A percentile compares a stretch with the other conserved stretches of the same genome.
Evolutionary conservation across 2,329 filamentous ascomycete genomes (phyloP).

Genomic region (Colletotrichum caudatum): DNA sequence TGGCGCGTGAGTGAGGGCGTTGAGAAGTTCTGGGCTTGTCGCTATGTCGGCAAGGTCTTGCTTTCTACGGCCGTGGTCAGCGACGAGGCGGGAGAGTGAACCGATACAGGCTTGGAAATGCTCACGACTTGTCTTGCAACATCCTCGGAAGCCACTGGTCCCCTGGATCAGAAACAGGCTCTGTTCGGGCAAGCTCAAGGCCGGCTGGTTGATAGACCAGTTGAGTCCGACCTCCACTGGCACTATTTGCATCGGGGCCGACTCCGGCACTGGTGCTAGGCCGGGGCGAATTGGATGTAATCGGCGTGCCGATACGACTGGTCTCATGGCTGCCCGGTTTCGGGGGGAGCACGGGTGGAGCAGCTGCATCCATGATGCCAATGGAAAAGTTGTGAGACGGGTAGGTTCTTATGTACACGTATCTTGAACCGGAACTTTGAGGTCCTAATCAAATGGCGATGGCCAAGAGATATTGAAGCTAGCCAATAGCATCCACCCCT

Average conservation of each 20-base stretch:
- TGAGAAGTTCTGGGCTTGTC: conserved; percentile 73
- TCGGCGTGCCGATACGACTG: conserved; percentile 75
- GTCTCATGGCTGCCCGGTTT: conserved; percentile 78
- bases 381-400: no score
- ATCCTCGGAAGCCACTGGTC: conserved; percentile 83
- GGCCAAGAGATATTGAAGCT: neutral
- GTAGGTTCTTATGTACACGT: neutral
- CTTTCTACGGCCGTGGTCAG: conserved; percentile 66
- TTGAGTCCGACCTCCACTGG: conserved; percentile 30
- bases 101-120: conserved; percentile 49
- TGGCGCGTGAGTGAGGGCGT: conserved; percentile 77
- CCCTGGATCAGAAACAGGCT: conserved; percentile 67
- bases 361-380: conserved; percentile 42
- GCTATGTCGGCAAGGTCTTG: conserved; percentile 81
- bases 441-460: neutral
- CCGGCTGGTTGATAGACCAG: conserved; percentile 4
- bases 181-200: conserved; percentile 44
- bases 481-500: neutral
- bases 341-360: conserved; percentile 76
- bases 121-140: conserved; percentile 83
- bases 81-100: conserved; percentile 26
- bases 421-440: neutral
- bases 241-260: conserved; percentile 39
- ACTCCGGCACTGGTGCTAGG: conserved; percentile 2
- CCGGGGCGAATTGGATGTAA: conserved; percentile 57